Conservation (phyloP, 192 early-diverging fungal species). For the Phycomyces nitens region DNA sequence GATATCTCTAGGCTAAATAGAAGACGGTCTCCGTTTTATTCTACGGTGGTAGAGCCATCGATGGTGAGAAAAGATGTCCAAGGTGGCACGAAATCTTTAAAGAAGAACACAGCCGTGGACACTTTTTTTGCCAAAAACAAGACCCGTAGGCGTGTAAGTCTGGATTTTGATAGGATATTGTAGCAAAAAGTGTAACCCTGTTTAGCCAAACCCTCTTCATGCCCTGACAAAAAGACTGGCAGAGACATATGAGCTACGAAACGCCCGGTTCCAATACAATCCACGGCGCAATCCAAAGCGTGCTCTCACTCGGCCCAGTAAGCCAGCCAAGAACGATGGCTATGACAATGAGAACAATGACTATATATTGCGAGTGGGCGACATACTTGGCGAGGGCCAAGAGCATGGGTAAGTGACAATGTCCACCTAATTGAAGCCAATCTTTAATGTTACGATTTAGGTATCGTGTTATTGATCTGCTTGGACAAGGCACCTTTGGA, state of each 20-base stretch:
- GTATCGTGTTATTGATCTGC: conserved; percentile 86
- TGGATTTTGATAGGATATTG: not conserved
- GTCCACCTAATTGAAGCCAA: not conserved
- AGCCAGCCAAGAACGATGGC: conserved; percentile 86
- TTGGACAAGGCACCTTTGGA: conserved; percentile 98
- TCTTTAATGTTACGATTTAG: conserved; percentile 31
- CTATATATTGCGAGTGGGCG: conserved; percentile 95
- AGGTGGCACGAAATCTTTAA: not conserved
- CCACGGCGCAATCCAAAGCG: conserved; percentile 78
- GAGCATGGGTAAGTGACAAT: conserved; percentile 43
- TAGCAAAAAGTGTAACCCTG: not conserved
- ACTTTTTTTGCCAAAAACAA: not conserved
- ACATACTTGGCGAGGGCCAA: conserved; percentile 78
- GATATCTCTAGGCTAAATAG: not conserved
- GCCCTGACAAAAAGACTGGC: not conserved
- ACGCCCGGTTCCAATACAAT: conserved; percentile 79
- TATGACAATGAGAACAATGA: conserved; percentile 93
- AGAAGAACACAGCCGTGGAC: not conserved
- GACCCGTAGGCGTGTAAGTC: not conserved
- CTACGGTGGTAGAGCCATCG: not conserved
- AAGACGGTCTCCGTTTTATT: not conserved
- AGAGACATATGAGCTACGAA: conserved; percentile 69
- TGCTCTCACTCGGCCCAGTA: conserved; percentile 89
- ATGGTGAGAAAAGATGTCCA: not conserved
- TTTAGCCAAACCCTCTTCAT: not conserved